Base-by-base conservation (phyloP, 352 stramenopile genomes). In the Elongisporangium anandrum region DNA sequence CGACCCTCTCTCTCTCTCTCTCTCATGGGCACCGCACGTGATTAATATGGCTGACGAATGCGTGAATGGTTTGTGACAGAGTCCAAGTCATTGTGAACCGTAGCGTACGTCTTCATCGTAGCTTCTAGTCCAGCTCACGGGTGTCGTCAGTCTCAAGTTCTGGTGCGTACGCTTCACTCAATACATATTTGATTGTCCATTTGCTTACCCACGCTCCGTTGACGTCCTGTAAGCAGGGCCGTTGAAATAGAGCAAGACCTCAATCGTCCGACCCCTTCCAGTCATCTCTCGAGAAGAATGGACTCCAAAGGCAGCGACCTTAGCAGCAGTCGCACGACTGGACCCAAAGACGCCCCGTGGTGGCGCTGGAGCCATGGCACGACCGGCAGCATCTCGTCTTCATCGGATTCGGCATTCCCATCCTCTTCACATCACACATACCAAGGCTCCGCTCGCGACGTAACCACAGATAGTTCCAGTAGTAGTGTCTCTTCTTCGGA, bases 351-450 rank as follows among this genome's bases (percentile, higher is more conserved):
- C 8, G 59, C 60, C 45, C 62, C 73, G 19, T 92, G 81, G 84
- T 92, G 80, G 84, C 78, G 79, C 56, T 94, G 81, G 81, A 88
- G 71, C 2, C 79, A 87, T 51, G 84, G 81, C 57, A 86, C 83
- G 61, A 92, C 79, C 56, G 81, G 81, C 57, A 83, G 63, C 41
- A 70, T 86, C 52, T 79, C 75, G 53, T 88, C 77, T 3, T 87
- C 78, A 4, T 86, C 78, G 15, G 64, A 75, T 38, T 56, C 50
- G 22, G 49, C 57, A 49, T 13, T 41, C 48, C 61, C 64, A 34
- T 53, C 65, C 17, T 57, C 67, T 29, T 20, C 47, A 41, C 17
- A 58, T 38, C 26, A 68, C 54, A 29, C 47, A 17, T 70, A 74
- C 10, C 1, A 13, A 10, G 20, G 29, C 13, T 12, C 56, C 2